Percentiles rank a stretch among this genome's conserved stretches.
These are phyloP conservation scores for Exophiala sideris DNA, from an alignment of 2,329 filamentous ascomycete genomes.

Conservation along the genomic window DNA sequence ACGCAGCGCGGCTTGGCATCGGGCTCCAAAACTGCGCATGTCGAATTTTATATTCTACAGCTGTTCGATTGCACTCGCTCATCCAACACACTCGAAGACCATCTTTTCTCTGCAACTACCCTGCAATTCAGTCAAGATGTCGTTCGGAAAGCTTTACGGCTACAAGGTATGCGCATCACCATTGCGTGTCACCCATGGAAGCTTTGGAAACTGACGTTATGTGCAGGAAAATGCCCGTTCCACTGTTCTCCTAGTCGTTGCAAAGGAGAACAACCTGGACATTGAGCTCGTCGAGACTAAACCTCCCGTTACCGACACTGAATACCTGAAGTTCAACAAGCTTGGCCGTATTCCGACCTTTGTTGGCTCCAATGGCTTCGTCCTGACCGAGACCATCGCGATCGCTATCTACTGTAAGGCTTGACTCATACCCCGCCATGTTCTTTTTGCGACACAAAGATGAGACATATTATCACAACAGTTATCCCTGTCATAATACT, in stretches of 20 bases:
- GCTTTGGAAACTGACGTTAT: conserved; percentile 20
- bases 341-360: conserved; percentile 93
- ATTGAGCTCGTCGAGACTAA: conserved; percentile 76
- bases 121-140: conserved; percentile 60
- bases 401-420: conserved; percentile 96
- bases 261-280: conserved; percentile 95
- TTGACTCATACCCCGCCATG: conserved; percentile 21
- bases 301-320: conserved; percentile 60
- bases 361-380: conserved; percentile 85
- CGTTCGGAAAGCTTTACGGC: conserved; percentile 97
- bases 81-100: not conserved
- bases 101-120: not conserved
- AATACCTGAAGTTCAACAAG: conserved; percentile 82
- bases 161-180: conserved; percentile 60
- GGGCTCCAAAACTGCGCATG: not conserved
- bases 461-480: conserved; percentile 69
- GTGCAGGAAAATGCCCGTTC: conserved; percentile 27
- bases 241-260: conserved; percentile 71
- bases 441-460: conserved; percentile 48
- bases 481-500: conserved; percentile 99
- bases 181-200: conserved; percentile 25
- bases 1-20: not conserved
- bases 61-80: not conserved
- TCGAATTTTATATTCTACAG: no score
- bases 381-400: conserved; percentile 84